Evolutionary conservation across 2,329 filamentous ascomycete species (phyloP), one percentile per base, ranked within the genome.

Genomic region (Aspergillus sp.): DNA sequence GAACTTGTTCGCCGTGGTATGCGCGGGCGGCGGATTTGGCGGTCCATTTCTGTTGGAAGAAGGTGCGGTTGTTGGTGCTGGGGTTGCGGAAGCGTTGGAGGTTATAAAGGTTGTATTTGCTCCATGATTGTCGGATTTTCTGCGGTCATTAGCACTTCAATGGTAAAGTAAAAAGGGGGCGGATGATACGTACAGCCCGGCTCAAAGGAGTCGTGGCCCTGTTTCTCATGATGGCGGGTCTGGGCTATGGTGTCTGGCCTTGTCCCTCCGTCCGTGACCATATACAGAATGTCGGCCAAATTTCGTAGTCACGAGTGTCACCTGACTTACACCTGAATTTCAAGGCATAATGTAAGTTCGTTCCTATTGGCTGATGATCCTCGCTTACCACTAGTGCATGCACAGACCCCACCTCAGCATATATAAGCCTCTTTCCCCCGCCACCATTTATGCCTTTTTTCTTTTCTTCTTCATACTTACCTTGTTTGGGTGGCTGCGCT

Each of bases 1-100:
- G 83, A 58, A 98, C 85, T 65, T 95, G 88, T 67, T 96, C 91
- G 70, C 91, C 93, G 73, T 98, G 93, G 71, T 97, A 98, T 54
- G 80, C 84, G 57, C 93, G 84, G 38, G 88, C 82, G 55, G 84
- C 69, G 19, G 90, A 83, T 72, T 98, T 98, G 61, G 91, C 88
- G 1, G 73, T 71, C 91, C 91, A 98, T 85, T 98, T 98, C 73
- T 97, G 91, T 77, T 97, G 91, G 79, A 95, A 98, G 74, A 93
- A 94, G 41, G 90, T 96, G 53, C 73, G 62, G 27, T 64, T 61
- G 52, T 58, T 63, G 49, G 73, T 69, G 13, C 59, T 64, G 15
- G 78, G 80, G 2, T 68, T 62, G 39, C 61, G 70, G 30, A 80
- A 62, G 57, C 80, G 79, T 44, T 76, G 73, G 56, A 98, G 74